phyloP scores from a whole-genome alignment of 2,329 filamentous ascomycete species.

The Tolypocladium tundrense region DNA sequence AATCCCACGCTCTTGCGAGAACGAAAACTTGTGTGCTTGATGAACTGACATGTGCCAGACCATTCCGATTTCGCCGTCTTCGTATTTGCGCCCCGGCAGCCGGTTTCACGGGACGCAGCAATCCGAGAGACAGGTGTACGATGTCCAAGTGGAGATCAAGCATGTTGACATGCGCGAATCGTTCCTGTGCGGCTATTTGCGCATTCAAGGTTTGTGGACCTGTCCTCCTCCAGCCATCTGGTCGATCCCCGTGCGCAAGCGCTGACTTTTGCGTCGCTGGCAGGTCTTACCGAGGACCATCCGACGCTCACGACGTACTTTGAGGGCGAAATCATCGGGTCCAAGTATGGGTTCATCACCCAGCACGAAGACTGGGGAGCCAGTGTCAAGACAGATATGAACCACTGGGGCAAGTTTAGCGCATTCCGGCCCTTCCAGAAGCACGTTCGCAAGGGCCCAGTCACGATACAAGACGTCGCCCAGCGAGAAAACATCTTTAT shows the following conservation, averaged over 20 bases:
- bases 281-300: slow-evolving; percentile 89
- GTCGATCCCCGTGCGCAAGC: not conserved
- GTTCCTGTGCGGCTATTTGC: slow-evolving; percentile 87
- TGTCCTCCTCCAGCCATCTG: not conserved
- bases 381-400: slow-evolving; percentile 80
- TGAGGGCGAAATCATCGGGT: slow-evolving; percentile 94
- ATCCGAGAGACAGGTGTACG: slow-evolving; percentile 86
- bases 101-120: slow-evolving; percentile 85
- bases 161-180: slow-evolving; percentile 92
- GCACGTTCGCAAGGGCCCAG: slow-evolving; percentile 44
- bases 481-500: slow-evolving; percentile 91
- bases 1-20: not conserved
- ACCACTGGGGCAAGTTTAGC: slow-evolving; percentile 85
- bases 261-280: not conserved
- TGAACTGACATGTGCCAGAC: slow-evolving; percentile 35
- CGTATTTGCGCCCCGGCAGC: slow-evolving; percentile 77
- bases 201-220: slow-evolving; percentile 66
- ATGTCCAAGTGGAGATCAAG: slow-evolving; percentile 94
- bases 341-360: slow-evolving; percentile 89
- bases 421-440: slow-evolving; percentile 70
- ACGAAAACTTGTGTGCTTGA: not conserved
- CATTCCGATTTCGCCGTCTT: slow-evolving; percentile 71
- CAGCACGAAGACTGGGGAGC: slow-evolving; percentile 86
- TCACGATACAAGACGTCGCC: slow-evolving; percentile 55
- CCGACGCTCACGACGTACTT: slow-evolving; percentile 98